phyloP scores from a whole-genome alignment of 139 green algal species.

The Coccomyxa sp. region DNA sequence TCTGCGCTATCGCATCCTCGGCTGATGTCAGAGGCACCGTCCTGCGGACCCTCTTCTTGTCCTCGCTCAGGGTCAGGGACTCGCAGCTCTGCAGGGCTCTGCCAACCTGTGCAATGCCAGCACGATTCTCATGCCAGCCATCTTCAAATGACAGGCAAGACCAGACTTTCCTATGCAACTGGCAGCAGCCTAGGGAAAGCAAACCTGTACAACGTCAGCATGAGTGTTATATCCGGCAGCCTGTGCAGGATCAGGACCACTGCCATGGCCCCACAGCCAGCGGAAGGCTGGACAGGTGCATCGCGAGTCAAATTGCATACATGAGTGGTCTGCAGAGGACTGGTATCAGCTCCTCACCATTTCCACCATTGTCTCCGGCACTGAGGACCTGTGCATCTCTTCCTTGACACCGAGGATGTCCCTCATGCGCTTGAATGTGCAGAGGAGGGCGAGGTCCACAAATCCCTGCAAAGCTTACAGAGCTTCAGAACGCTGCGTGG shows the following conservation, averaged over 20 bases:
- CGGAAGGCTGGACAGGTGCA: too few species aligned
- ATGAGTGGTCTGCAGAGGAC: too few species aligned
- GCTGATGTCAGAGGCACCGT: slow-evolving; percentile 4
- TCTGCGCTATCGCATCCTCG: not conserved
- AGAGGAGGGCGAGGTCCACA: slow-evolving; percentile 67
- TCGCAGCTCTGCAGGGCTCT: slow-evolving; percentile 18
- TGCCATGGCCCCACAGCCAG: too few species aligned
- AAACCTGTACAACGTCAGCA: too few species aligned
- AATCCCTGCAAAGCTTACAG: slow-evolving; percentile 38
- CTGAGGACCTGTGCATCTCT: too few species aligned
- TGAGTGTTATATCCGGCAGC: too few species aligned
- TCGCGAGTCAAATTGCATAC: too few species aligned
- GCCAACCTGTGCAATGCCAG: slow-evolving; percentile 18
- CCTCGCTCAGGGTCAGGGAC: slow-evolving; percentile 31
- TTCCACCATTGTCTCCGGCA: too few species aligned
- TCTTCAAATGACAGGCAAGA: not conserved
- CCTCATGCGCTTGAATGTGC: slow-evolving; percentile 81
- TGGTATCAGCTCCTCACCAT: too few species aligned
- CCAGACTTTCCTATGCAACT: too few species aligned
- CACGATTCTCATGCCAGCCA: not conserved
- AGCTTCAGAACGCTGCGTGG: not conserved
- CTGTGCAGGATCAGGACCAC: too few species aligned
- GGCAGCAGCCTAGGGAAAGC: too few species aligned
- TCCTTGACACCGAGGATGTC: slow-evolving; percentile 45
- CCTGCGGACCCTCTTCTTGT: slow-evolving; percentile 38